A percentile compares a stretch with the other conserved stretches of the same genome.
These are phyloP conservation scores for Neonectria punicea DNA, from an alignment of 2,329 filamentous ascomycete species.

Conservation along the genomic window DNA sequence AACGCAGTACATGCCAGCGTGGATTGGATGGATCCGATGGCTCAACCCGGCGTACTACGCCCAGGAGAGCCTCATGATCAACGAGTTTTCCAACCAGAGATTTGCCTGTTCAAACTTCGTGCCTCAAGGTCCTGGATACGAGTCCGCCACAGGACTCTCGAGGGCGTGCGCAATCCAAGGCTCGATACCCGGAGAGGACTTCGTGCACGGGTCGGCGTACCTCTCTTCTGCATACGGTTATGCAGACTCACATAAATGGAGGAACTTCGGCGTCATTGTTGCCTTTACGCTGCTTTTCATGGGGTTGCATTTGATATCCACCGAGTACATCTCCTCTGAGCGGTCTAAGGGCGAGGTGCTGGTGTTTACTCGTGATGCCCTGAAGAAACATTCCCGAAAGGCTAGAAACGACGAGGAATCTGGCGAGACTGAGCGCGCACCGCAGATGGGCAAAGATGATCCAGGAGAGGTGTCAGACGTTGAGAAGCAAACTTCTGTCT, in stretches of 20 bases:
- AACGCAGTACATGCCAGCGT: constrained; percentile 19
- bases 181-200: constrained; percentile 14
- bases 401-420: constrained; percentile 76
- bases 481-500: constrained; percentile 53
- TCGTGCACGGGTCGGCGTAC: constrained; percentile 18
- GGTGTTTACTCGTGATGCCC: constrained; percentile 19
- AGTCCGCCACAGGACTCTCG: neutral
- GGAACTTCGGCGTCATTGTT: constrained; percentile 71
- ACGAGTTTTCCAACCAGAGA: constrained; percentile 19
- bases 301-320: constrained; percentile 12
- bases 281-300: constrained; percentile 65
- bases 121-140: constrained; percentile 12
- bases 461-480: constrained; percentile 10
- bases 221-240: constrained; percentile 18
- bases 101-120: constrained; percentile 17
- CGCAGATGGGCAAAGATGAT: neutral
- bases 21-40: constrained; percentile 68
- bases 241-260: constrained; percentile 55
- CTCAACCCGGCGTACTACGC: constrained; percentile 69
- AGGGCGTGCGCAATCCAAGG: constrained; percentile 21
- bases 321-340: constrained; percentile 16
- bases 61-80: constrained; percentile 31
- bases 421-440: neutral
- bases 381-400: constrained; percentile 50
- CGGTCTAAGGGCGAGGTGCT: constrained; percentile 24